phyloP scores from a whole-genome alignment of 2,329 filamentous ascomycete species.

The Neonectria sp. region DNA sequence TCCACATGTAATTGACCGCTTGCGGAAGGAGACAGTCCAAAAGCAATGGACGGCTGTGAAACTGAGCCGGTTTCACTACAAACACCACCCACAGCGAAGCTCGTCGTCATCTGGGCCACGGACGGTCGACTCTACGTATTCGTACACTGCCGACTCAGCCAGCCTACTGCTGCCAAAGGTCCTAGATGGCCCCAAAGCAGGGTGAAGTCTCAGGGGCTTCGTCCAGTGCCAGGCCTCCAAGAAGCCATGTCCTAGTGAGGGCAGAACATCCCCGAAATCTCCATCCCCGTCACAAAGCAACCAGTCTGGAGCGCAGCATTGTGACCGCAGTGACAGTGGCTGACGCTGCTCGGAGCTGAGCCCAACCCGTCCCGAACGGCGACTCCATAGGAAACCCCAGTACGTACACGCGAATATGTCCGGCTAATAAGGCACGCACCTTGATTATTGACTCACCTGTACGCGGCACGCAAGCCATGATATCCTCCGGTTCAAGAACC shows the following conservation, averaged over 20 bases:
- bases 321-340: conserved; percentile 32
- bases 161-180: conserved; percentile 12
- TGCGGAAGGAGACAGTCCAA: conserved; percentile 17
- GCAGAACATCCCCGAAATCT: conserved; percentile 37
- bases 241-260: conserved; percentile 30
- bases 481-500: conserved; percentile 23
- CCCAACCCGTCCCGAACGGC: conserved; percentile 32
- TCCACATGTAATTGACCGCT: conserved; percentile 6
- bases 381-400: conserved; percentile 25
- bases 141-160: conserved; percentile 1
- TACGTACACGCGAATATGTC: neutral
- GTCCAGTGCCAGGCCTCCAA: conserved; percentile 22
- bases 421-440: conserved; percentile 18
- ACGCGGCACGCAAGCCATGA: conserved; percentile 19
- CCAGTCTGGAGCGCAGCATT: conserved; percentile 30
- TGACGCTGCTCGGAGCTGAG: conserved; percentile 31
- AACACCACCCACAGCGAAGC: conserved; percentile 14
- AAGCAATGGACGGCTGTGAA: conserved; percentile 36
- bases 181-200: conserved; percentile 20
- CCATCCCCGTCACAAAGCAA: conserved; percentile 7
- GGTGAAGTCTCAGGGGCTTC: conserved; percentile 34
- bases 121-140: neutral
- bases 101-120: conserved; percentile 1
- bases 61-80: conserved; percentile 44
- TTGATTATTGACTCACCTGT: conserved; percentile 32